Conservation (phyloP, 371 early-diverging fungal genomes). For the Mucor circinelloides region DNA sequence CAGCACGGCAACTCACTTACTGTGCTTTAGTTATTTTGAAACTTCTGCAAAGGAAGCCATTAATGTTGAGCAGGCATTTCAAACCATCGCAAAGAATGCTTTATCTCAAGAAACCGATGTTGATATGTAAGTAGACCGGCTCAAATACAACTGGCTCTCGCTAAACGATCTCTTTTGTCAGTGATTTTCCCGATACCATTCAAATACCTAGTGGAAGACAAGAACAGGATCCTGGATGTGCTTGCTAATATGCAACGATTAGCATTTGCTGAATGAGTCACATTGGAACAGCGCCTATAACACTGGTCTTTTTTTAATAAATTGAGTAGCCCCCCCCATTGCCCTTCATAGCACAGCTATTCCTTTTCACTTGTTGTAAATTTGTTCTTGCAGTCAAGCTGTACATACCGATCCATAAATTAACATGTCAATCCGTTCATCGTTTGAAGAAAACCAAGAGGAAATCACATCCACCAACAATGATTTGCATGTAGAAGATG, state of each 20-base stretch:
- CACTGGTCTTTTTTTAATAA: not conserved
- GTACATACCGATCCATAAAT: not conserved
- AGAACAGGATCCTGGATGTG: conserved; percentile 60
- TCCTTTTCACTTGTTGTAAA: not conserved
- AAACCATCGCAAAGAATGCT: conserved; percentile 93
- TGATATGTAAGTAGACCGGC: conserved; percentile 64
- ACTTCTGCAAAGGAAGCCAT: conserved; percentile 96
- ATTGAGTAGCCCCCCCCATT: not conserved
- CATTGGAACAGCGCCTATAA: not conserved
- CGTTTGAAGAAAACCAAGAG: not conserved
- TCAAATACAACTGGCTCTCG: not conserved
- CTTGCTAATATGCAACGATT: conserved; percentile 31
- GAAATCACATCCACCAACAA: not conserved
- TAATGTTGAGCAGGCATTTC: conserved; percentile 97
- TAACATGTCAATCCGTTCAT: not conserved
- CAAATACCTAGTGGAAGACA: conserved; percentile 76
- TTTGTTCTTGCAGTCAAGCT: not conserved
- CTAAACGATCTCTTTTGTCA: conserved; percentile 31
- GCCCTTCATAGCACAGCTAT: not conserved
- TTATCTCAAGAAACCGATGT: conserved; percentile 91
- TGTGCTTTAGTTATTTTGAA: conserved; percentile 79
- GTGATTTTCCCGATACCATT: conserved; percentile 94
- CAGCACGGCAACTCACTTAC: not conserved
- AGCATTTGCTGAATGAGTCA: not conserved
- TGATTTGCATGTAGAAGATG: not conserved